A percentile compares a stretch with the other conserved stretches of the same genome.
phyloP scores from a whole-genome alignment of 2,329 filamentous ascomycete genomes.

The Venturia carpophila region DNA sequence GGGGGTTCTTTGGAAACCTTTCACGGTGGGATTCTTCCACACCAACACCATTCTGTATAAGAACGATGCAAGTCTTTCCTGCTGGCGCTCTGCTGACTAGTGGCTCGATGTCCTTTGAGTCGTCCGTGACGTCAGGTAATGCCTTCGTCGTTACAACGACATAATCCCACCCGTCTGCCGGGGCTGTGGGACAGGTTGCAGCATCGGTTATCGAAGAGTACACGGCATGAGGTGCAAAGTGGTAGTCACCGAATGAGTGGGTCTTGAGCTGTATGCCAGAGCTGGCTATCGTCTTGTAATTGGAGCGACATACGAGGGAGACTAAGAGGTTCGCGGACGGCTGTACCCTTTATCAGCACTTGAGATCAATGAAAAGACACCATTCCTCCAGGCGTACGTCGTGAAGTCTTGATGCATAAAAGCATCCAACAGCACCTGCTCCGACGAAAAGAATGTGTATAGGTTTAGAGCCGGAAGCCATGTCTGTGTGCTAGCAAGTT shows the following conservation, averaged over 20 bases:
- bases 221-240: conserved; percentile 55
- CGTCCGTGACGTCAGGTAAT: conserved; percentile 48
- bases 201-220: conserved; percentile 51
- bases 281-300: conserved; percentile 56
- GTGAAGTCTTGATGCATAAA: conserved; percentile 62
- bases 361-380: not conserved
- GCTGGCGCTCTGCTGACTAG: conserved; percentile 39
- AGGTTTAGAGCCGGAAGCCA: conserved; percentile 22
- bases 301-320: conserved; percentile 66
- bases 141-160: conserved; percentile 54
- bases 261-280: conserved; percentile 58
- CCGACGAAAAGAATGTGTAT: conserved; percentile 59
- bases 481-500: not conserved
- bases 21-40: conserved; percentile 49
- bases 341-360: conserved; percentile 14
- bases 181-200: conserved; percentile 31
- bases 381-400: conserved; percentile 44
- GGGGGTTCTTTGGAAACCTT: conserved; percentile 47
- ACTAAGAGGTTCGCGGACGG: conserved; percentile 44
- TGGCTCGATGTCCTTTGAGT: conserved; percentile 54
- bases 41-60: conserved; percentile 57
- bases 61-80: conserved; percentile 45
- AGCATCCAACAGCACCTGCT: conserved; percentile 63
- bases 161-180: conserved; percentile 45
- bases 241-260: conserved; percentile 59